phyloP scores from a whole-genome alignment of 305 asterid species.

The Withania somnifera region DNA sequence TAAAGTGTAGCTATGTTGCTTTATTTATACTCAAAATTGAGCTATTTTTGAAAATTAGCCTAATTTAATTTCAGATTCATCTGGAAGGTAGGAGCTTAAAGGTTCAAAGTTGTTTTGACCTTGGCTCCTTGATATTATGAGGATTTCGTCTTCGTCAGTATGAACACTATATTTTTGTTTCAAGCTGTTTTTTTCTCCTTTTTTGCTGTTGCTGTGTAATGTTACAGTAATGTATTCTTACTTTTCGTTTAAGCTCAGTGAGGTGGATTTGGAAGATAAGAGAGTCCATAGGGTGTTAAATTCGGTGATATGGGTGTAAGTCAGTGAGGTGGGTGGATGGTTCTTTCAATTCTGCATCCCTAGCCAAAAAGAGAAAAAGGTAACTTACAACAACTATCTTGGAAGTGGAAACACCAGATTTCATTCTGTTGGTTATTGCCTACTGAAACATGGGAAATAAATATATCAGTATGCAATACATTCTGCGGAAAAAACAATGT shows the following conservation, averaged over 20 bases:
- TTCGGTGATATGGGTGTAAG: background rate
- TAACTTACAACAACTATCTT: too few species aligned
- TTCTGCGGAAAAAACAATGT: background rate
- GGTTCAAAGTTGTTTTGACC: background rate
- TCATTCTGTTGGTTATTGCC: background rate
- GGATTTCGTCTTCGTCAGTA: background rate
- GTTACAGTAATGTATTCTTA: background rate
- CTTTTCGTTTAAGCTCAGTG: background rate
- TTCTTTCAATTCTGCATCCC: background rate
- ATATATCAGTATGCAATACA: background rate
- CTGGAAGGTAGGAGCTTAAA: background rate
- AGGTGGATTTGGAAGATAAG: too few species aligned
- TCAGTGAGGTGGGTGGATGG: background rate
- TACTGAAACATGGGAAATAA: background rate
- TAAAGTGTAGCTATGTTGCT: too few species aligned
- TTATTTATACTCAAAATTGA: too few species aligned
- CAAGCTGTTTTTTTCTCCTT: background rate
- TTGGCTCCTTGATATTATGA: background rate
- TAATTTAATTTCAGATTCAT: background rate
- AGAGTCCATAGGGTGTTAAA: background rate
- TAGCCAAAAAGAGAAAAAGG: background rate
- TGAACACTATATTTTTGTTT: background rate
- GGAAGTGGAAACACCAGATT: background rate
- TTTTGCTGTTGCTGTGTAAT: background rate
- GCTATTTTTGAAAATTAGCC: too few species aligned